Conservation (phyloP, 2,329 filamentous ascomycete genomes). For the Cercospora zeae-maydis region DNA sequence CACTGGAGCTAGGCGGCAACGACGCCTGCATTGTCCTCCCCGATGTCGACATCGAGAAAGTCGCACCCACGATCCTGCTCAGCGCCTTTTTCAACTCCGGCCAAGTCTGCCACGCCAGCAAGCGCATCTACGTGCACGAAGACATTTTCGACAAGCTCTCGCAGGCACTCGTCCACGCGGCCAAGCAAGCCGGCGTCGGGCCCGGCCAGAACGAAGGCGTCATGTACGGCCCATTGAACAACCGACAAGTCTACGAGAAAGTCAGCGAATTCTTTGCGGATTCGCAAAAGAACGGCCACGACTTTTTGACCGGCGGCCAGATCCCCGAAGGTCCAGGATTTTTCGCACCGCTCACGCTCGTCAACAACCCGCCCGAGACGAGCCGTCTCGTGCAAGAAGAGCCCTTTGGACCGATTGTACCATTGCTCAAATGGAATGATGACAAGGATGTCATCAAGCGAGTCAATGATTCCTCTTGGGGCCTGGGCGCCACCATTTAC, state of each 20-base stretch:
- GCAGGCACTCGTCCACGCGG: slow-evolving; percentile 70
- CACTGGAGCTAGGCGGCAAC: slow-evolving; percentile 87
- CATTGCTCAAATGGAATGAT: slow-evolving; percentile 76
- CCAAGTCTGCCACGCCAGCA: slow-evolving; percentile 91
- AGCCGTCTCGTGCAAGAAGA: slow-evolving; percentile 90
- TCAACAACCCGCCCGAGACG: slow-evolving; percentile 71
- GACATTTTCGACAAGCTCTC: slow-evolving; percentile 79
- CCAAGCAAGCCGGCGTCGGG: slow-evolving; percentile 73
- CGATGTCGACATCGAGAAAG: slow-evolving; percentile 84
- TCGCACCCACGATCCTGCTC: slow-evolving; percentile 85
- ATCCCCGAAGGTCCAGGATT: slow-evolving; percentile 41
- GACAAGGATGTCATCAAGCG: slow-evolving; percentile 75
- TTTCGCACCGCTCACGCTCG: slow-evolving; percentile 63
- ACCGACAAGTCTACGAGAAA: slow-evolving; percentile 73
- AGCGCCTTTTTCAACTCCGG: slow-evolving; percentile 92
- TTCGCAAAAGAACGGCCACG: slow-evolving; percentile 72
- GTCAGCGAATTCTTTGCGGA: slow-evolving; percentile 71
- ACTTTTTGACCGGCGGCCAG: slow-evolving; percentile 52
- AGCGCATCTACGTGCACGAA: slow-evolving; percentile 87
- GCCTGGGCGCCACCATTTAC: slow-evolving; percentile 90
- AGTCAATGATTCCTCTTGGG: slow-evolving; percentile 93
- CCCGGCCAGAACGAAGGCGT: slow-evolving; percentile 56
- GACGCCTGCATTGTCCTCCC: slow-evolving; percentile 81
- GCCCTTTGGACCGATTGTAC: slow-evolving; percentile 88
- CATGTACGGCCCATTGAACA: slow-evolving; percentile 45